Conservation (phyloP, 306 rosid genomes). For the Hippophae tibetana region DNA sequence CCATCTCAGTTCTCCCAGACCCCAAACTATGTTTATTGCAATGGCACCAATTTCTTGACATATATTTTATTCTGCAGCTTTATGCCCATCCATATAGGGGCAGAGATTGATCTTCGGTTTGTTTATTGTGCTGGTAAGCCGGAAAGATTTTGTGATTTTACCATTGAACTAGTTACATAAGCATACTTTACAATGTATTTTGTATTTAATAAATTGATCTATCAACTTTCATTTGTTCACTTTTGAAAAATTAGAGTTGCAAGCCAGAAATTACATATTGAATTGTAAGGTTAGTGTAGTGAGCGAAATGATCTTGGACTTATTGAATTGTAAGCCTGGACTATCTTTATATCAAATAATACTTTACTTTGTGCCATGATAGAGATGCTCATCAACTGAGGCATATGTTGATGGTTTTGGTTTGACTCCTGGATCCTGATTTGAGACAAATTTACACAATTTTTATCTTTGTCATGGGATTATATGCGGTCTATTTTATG, state of each 20-base stretch:
- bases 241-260: constrained; percentile 87
- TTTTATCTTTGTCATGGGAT: constrained; percentile 1
- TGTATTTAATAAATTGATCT: constrained; percentile 22
- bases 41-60: not conserved
- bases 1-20: not conserved
- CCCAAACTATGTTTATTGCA: not conserved
- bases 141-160: constrained; percentile 31
- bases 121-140: constrained; percentile 93
- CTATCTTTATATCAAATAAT: too few species aligned
- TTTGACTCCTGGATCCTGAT: constrained; percentile 87
- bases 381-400: constrained; percentile 15
- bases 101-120: constrained; percentile 86
- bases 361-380: too few species aligned
- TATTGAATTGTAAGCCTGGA: too few species aligned
- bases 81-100: constrained; percentile 75
- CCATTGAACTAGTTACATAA: constrained; percentile 4
- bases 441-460: constrained; percentile 16
- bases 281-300: constrained; percentile 68
- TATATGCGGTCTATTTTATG: not conserved
- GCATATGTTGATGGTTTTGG: constrained; percentile 98
- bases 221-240: constrained; percentile 71
- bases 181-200: constrained; percentile 14
- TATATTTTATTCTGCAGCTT: constrained; percentile 41
- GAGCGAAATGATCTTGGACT: constrained; percentile 6
- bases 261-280: constrained; percentile 65